These are phyloP conservation scores for Claviceps pazoutovae DNA, from an alignment of 2,329 filamentous ascomycete species.

Conservation along the genomic window DNA sequence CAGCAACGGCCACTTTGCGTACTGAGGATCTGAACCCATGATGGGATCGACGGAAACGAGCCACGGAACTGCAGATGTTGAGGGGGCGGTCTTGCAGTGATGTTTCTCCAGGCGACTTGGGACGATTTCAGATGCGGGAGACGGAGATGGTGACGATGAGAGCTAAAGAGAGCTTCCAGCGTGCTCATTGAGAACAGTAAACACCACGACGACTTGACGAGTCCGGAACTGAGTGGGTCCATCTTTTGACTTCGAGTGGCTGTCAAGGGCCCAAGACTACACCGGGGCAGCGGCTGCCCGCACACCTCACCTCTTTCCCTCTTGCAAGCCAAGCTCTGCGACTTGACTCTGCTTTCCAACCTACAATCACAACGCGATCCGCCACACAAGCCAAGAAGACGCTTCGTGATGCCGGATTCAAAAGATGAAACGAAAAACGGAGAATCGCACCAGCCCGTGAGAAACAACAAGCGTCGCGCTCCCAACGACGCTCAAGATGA, in stretches of 20 bases:
- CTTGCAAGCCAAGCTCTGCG: too few relatives aligned
- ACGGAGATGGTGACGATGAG: slow-evolving; percentile 1
- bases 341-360: background rate
- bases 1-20: slow-evolving; percentile 72
- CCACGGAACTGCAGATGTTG: slow-evolving; percentile 4
- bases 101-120: background rate
- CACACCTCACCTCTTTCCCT: too few relatives aligned
- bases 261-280: too few relatives aligned
- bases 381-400: background rate
- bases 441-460: slow-evolving; percentile 1
- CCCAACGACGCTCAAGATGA: slow-evolving; percentile 25
- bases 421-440: background rate
- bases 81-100: background rate
- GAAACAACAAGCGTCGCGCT: slow-evolving; percentile 18
- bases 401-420: background rate
- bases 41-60: slow-evolving; percentile 13
- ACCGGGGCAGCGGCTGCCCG: too few relatives aligned
- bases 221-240: slow-evolving; percentile 7
- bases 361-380: background rate
- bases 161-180: slow-evolving; percentile 7
- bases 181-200: background rate
- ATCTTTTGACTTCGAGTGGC: too few relatives aligned
- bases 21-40: slow-evolving; percentile 71
- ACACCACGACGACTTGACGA: background rate
- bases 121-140: slow-evolving; percentile 2